Percentiles rank a stretch among this genome's conserved stretches.
These are phyloP conservation scores for Garcia nutans DNA, from an alignment of 345 rosid species.

Conservation along the genomic window DNA sequence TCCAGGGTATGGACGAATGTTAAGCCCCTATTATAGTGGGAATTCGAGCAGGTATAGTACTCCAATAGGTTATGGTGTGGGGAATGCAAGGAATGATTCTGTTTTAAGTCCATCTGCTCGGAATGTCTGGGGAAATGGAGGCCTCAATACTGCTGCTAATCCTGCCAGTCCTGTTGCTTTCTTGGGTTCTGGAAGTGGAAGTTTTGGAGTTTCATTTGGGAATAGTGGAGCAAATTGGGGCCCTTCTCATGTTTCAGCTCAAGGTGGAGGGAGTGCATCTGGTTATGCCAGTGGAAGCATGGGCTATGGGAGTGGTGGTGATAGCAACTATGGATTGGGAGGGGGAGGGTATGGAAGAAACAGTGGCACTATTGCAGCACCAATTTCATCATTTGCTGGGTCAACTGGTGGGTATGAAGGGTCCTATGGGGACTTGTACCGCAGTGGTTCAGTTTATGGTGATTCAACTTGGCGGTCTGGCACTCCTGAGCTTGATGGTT, in stretches of 20 bases:
- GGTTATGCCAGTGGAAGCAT: slow-evolving; percentile 34
- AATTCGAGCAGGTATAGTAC: slow-evolving; percentile 65
- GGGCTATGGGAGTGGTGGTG: slow-evolving; percentile 44
- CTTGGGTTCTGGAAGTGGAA: slow-evolving; percentile 52
- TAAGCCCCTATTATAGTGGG: slow-evolving; percentile 51
- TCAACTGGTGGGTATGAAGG: slow-evolving; percentile 56
- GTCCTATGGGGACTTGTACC: slow-evolving; percentile 61
- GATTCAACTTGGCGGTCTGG: slow-evolving; percentile 77
- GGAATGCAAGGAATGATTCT: slow-evolving; percentile 55
- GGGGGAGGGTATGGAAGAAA: slow-evolving; percentile 62
- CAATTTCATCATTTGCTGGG: slow-evolving; percentile 57
- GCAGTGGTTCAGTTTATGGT: slow-evolving; percentile 60
- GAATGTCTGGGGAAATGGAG: slow-evolving; percentile 82
- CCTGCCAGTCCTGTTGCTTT: slow-evolving; percentile 46
- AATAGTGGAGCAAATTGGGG: slow-evolving; percentile 74
- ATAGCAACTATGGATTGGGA: slow-evolving; percentile 41
- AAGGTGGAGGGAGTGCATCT: slow-evolving; percentile 42
- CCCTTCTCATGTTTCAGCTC: slow-evolving; percentile 45
- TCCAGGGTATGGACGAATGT: slow-evolving; percentile 64
- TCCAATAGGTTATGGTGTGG: slow-evolving; percentile 60
- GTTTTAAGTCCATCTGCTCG: slow-evolving; percentile 54
- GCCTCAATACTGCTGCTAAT: slow-evolving; percentile 40
- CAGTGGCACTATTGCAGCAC: slow-evolving; percentile 45
- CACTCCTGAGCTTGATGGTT: slow-evolving; percentile 57
- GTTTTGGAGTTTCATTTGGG: slow-evolving; percentile 60